phyloP scores from a whole-genome alignment of 257 asterid genomes.

The Solanum etuberosum region DNA sequence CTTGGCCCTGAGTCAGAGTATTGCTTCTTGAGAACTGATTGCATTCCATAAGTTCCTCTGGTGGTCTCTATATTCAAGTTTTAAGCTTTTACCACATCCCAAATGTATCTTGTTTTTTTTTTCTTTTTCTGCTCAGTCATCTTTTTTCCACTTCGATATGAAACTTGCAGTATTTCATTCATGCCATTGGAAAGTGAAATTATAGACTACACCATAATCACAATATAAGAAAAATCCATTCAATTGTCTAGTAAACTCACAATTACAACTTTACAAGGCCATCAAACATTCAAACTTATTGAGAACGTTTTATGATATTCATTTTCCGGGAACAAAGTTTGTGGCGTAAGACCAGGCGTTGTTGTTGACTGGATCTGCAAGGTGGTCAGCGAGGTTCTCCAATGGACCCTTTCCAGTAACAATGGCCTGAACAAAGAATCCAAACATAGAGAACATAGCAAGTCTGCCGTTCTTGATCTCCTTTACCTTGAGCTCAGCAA shows the following conservation, averaged over 20 bases:
- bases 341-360: no score
- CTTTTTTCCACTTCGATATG: not conserved
- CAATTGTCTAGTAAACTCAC: not conserved
- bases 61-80: not conserved
- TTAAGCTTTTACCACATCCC: not conserved
- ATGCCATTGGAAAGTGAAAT: not conserved
- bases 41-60: not conserved
- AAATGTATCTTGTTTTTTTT: not conserved
- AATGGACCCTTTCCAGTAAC: no score
- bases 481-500: no score
- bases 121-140: not conserved
- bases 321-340: no score
- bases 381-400: no score
- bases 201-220: not conserved
- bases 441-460: no score
- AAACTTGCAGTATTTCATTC: not conserved
- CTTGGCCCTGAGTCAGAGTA: not conserved
- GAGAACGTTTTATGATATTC: no score
- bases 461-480: no score
- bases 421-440: no score
- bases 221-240: not conserved
- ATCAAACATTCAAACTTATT: no score
- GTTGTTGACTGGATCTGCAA: no score
- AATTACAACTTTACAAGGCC: not conserved
- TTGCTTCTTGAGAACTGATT: not conserved